phyloP scores from a whole-genome alignment of 305 asterid species.

The Plantago lanceolata region DNA sequence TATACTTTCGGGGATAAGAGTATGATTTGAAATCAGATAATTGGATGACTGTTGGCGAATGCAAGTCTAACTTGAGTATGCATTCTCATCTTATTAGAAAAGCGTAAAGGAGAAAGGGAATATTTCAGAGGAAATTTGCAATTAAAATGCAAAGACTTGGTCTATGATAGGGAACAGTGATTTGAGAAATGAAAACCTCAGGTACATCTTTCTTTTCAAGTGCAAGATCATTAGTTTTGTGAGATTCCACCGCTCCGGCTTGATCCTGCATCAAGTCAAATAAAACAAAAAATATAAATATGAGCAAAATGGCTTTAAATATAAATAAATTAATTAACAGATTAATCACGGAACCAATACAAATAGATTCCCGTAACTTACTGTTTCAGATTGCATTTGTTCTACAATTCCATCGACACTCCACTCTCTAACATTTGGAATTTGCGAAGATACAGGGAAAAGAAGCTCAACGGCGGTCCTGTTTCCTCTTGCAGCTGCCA shows the following conservation, averaged over 20 bases:
- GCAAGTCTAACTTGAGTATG: too few relatives aligned
- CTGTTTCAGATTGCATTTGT: constrained; percentile 51
- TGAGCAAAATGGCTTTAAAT: constrained; percentile 10
- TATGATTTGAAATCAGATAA: too few relatives aligned
- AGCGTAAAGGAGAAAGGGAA: not conserved
- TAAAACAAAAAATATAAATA: constrained; percentile 13
- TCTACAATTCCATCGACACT: constrained; percentile 67
- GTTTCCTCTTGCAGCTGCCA: constrained; percentile 73
- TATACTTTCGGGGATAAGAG: too few relatives aligned
- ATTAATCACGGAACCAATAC: constrained; percentile 6
- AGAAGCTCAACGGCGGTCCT: constrained; percentile 68
- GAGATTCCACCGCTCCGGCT: constrained; percentile 32
- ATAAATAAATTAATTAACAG: constrained; percentile 7
- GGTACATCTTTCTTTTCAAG: constrained; percentile 46
- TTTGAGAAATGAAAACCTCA: constrained; percentile 42
- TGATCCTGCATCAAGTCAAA: constrained; percentile 44
- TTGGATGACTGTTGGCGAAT: too few relatives aligned
- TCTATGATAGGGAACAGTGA: not conserved
- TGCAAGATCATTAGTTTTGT: constrained; percentile 34
- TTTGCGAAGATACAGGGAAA: constrained; percentile 51
- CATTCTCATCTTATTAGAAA: not conserved
- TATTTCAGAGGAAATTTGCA: not conserved
- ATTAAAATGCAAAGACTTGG: constrained; percentile 7
- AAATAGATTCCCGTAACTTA: constrained; percentile 42
- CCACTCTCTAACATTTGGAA: constrained; percentile 55